Conservation (phyloP, 169 alveolate species). For the Cryptosporidium baileyi region DNA sequence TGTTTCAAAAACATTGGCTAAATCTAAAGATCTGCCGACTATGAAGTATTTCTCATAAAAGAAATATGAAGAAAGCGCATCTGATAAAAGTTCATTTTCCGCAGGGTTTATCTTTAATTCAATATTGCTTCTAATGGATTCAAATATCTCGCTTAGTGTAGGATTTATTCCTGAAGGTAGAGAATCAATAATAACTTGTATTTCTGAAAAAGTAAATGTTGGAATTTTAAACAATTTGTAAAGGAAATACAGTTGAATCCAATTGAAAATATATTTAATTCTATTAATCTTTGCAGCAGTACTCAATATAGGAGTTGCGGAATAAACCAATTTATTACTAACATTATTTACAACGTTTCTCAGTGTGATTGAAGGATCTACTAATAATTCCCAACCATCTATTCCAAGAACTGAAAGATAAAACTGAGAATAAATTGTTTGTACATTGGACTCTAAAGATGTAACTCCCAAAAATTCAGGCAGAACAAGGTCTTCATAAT, state of each 20-base stretch:
- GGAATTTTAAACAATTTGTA: conserved; percentile 9
- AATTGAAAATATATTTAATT: neutral
- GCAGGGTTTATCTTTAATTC: neutral
- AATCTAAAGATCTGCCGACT: neutral
- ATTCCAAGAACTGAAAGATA: neutral
- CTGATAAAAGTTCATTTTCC: neutral
- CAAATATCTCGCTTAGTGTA: neutral
- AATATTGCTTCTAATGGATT: neutral
- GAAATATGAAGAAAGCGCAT: neutral
- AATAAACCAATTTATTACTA: neutral
- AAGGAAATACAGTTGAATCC: conserved; percentile 38
- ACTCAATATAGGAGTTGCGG: neutral
- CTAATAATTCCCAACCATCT: conserved; percentile 49
- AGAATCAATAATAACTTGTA: neutral
- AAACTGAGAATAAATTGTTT: neutral
- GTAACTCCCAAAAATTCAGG: neutral
- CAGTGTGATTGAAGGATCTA: neutral
- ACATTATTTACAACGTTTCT: neutral
- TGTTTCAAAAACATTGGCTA: neutral
- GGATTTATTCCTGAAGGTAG: neutral
- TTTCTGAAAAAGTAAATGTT: neutral
- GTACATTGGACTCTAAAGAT: neutral
- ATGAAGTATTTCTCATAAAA: conserved; percentile 31
- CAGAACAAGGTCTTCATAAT: neutral
- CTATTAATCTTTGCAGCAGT: neutral